A percentile compares a stretch with the other conserved stretches of the same genome.
Conservation (phyloP, 176 grass and related monocot genomes). For the Eragrostis curvula region DNA sequence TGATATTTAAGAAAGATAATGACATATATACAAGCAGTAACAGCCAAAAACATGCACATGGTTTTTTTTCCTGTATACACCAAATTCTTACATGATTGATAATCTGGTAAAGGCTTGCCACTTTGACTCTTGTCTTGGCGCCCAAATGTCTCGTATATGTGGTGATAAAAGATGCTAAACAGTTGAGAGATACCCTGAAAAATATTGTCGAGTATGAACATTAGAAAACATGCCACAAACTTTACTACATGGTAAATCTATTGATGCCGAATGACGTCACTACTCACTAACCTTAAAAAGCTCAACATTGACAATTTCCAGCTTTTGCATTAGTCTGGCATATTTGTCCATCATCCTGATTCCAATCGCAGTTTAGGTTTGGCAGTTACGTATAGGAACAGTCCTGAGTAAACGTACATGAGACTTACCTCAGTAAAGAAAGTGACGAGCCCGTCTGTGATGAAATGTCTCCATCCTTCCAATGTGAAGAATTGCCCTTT, state of each 20-base stretch:
- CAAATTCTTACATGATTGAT: slow-evolving; percentile 63
- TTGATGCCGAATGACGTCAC: slow-evolving; percentile 22
- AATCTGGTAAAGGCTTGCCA: slow-evolving; percentile 66
- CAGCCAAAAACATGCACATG: slow-evolving; percentile 31
- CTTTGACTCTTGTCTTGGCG: slow-evolving; percentile 67
- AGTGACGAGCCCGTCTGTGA: slow-evolving; percentile 94
- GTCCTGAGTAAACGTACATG: slow-evolving; percentile 27
- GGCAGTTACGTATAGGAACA: slow-evolving; percentile 26
- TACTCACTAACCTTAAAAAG: slow-evolving; percentile 83
- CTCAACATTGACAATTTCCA: slow-evolving; percentile 93
- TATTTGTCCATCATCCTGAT: slow-evolving; percentile 99
- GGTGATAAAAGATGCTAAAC: slow-evolving; percentile 95
- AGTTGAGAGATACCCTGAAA: slow-evolving; percentile 88
- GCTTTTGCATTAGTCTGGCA: slow-evolving; percentile 96
- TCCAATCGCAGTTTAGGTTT: slow-evolving; percentile 38
- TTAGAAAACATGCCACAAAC: slow-evolving; percentile 28
- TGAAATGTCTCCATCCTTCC: slow-evolving; percentile 91
- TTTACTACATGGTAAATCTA: slow-evolving; percentile 33
- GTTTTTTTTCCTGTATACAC: slow-evolving; percentile 1
- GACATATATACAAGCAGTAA: slow-evolving; percentile 25
- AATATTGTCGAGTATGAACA: slow-evolving; percentile 44
- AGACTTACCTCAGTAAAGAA: slow-evolving; percentile 90
- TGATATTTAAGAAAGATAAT: slow-evolving; percentile 27
- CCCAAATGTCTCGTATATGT: slow-evolving; percentile 92
- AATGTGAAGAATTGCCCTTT: slow-evolving; percentile 61